A percentile compares a stretch with the other conserved stretches of the same genome.
Evolutionary conservation across 2,329 filamentous ascomycete species (phyloP).

Genomic region (Paraphoma sp.): DNA sequence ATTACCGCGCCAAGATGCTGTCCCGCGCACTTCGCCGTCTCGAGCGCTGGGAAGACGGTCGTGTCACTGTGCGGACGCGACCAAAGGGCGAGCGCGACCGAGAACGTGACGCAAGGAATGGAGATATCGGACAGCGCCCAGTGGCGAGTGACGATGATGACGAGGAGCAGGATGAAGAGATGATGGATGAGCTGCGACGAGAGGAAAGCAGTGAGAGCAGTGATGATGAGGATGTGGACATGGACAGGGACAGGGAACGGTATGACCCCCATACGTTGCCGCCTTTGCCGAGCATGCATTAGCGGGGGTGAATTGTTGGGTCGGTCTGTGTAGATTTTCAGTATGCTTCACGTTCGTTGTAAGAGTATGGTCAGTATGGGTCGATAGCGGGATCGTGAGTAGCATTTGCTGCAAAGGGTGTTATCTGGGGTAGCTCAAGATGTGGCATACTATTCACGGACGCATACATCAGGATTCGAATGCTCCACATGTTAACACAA

Average conservation of each 20-base stretch:
- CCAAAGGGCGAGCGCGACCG: slow-evolving; percentile 18
- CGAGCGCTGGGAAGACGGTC: slow-evolving; percentile 69
- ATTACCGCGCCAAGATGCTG: slow-evolving; percentile 70
- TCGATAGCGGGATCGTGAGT: no score
- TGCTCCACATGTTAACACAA: no score
- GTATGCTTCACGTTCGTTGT: not conserved
- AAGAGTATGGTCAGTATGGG: not conserved
- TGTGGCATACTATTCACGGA: no score
- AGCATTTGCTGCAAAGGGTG: no score
- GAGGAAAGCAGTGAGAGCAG: slow-evolving; percentile 1
- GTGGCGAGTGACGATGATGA: slow-evolving; percentile 6
- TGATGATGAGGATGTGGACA: slow-evolving; percentile 36
- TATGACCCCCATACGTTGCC: slow-evolving; percentile 30
- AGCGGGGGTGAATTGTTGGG: not conserved
- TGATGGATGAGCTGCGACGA: not conserved
- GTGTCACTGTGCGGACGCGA: slow-evolving; percentile 32
- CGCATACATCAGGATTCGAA: no score
- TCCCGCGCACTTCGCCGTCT: slow-evolving; percentile 69
- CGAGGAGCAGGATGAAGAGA: not conserved
- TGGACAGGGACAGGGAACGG: slow-evolving; percentile 3
- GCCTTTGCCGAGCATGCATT: slow-evolving; percentile 20
- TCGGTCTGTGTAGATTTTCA: not conserved
- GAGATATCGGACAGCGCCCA: not conserved
- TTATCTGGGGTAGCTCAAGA: no score
- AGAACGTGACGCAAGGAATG: slow-evolving; percentile 1